Evolutionary conservation across 2,329 filamentous ascomycete genomes (phyloP), one percentile per base, ranked within the genome.

Genomic region (Fusarium beomiforme): DNA sequence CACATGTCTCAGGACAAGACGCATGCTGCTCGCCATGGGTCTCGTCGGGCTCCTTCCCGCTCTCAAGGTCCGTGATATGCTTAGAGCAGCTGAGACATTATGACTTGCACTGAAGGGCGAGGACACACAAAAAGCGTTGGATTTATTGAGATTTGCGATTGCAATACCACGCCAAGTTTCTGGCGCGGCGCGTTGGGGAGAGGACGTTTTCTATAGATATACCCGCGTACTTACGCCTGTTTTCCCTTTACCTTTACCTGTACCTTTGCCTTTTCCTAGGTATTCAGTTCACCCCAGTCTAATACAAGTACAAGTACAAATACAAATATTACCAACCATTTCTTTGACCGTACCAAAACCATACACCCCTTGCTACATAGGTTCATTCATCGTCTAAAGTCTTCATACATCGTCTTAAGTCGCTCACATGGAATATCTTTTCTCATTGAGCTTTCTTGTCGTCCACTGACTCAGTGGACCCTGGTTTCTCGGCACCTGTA

Each of bases 21-120:
- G 76, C 8, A 72, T 79, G 59, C 59, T 78, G 39, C 59, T 79
- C 43, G 75, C 75, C 13, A 70, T 81, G 50, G 80, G 78, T 7
- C 69, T 81, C 3, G 73, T 80, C 54, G 77, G 76, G 17, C 68
- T 78, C 33, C 36, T 77, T 19, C 72, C 76, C 3, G 64, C 67
- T n/a, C 62, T 73, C 54, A 64, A 67, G 36, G 75, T 75, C 57
- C 72, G 71, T 21, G 66, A 67, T 10, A 66, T 73, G 59, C 46
- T 73, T 21, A 57, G 43, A 37, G 60, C 71, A 33, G 59, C 66
- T n/a, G 64, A 65, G 56, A 59, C 66, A n/a, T 73, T 76, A 73
- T 76, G 74, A 76, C 74, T 73, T 69, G 33, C 11, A 59, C 21
- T 14, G 29, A 17, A 26, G 19, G n/a, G 33, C 39, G 19, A 29